Percentiles rank a stretch among this genome's conserved stretches.
Evolutionary conservation across 1,139 yeast species (phyloP).

Genomic region (Yamadazyma blattariae): DNA sequence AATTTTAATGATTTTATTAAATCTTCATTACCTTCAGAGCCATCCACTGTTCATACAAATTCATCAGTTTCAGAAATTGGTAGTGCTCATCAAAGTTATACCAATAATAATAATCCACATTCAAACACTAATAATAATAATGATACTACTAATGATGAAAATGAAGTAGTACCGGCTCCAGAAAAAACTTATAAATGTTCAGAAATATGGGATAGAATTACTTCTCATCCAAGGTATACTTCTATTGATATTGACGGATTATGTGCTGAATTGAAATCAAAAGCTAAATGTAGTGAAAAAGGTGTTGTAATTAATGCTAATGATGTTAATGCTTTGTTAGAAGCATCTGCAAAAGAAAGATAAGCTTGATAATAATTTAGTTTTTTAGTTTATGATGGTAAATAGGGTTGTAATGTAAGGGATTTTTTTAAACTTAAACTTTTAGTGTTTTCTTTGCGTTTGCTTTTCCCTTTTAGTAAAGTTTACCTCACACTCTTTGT

Average conservation of each 20-base stretch:
- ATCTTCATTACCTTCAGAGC: conserved; percentile 17
- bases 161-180: conserved; percentile 34
- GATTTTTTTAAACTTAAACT: too few relatives aligned
- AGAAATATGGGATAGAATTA: conserved; percentile 94
- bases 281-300: conserved; percentile 93
- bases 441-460: too few relatives aligned
- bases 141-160: conserved; percentile 18
- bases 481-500: too few relatives aligned
- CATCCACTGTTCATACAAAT: conserved; percentile 4
- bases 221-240: conserved; percentile 89
- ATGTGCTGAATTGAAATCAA: conserved; percentile 80
- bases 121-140: conserved; percentile 13
- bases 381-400: too few relatives aligned
- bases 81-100: not conserved
- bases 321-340: conserved; percentile 70
- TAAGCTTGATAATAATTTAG: too few relatives aligned
- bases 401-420: too few relatives aligned
- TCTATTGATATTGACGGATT: conserved; percentile 92
- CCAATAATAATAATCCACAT: conserved; percentile 2
- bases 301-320: conserved; percentile 83
- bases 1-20: conserved; percentile 40
- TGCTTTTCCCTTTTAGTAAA: too few relatives aligned
- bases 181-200: conserved; percentile 57
- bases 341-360: conserved; percentile 27
- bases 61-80: not conserved